Evolutionary conservation across 2,329 filamentous ascomycete genomes (phyloP).

Genomic region (Boeremia lycopersici): DNA sequence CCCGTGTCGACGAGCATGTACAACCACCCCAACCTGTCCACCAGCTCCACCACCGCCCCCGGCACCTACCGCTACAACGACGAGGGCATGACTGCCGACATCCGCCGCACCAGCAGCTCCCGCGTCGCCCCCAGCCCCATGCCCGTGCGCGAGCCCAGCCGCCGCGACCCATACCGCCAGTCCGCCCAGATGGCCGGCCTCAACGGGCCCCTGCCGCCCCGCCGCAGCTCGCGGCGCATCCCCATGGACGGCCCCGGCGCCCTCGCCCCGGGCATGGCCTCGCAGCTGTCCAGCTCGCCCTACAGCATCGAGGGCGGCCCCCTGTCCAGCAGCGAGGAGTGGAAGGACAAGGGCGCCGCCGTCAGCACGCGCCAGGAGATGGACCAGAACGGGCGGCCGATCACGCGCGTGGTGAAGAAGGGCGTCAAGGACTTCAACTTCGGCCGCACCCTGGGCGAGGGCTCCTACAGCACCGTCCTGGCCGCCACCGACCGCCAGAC

Average conservation of each 20-base stretch:
- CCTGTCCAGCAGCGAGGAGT: slow-evolving; percentile 79
- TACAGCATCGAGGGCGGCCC: slow-evolving; percentile 65
- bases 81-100: slow-evolving; percentile 44
- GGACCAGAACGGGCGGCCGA: slow-evolving; percentile 81
- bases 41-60: slow-evolving; percentile 50
- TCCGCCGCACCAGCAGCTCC: slow-evolving; percentile 65
- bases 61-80: slow-evolving; percentile 56
- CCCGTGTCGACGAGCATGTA: slow-evolving; percentile 56
- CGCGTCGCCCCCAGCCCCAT: slow-evolving; percentile 65
- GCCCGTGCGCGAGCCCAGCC: slow-evolving; percentile 71
- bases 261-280: slow-evolving; percentile 19
- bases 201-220: slow-evolving; percentile 71
- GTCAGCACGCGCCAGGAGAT: slow-evolving; percentile 81
- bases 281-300: slow-evolving; percentile 43
- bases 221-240: slow-evolving; percentile 76
- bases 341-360: slow-evolving; percentile 94
- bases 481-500: slow-evolving; percentile 93
- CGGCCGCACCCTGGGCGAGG: slow-evolving; percentile 87
- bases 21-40: slow-evolving; percentile 55
- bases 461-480: slow-evolving; percentile 96
- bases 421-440: slow-evolving; percentile 97
- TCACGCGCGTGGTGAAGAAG: slow-evolving; percentile 88
- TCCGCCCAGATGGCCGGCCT: slow-evolving; percentile 59
- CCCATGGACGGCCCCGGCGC: slow-evolving; percentile 54
- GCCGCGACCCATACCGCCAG: slow-evolving; percentile 71